Conservation (phyloP, 371 early-diverging fungal genomes). For the Mucor racemosus region DNA sequence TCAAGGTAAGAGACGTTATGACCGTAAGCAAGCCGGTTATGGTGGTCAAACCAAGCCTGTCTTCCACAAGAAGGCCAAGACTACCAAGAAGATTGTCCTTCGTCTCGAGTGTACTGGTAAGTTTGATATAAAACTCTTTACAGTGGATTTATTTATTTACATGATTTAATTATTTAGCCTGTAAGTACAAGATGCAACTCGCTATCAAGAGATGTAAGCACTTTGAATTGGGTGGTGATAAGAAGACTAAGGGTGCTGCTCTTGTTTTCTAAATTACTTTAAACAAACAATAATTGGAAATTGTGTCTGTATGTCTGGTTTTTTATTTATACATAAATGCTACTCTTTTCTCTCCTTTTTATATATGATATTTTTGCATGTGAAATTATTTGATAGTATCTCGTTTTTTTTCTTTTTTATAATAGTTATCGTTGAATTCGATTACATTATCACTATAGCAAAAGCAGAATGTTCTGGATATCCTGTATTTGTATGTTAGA, state of each 20-base stretch:
- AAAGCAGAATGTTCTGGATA: constrained; percentile 11
- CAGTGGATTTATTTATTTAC: too few species aligned
- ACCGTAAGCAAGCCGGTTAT: constrained; percentile 90
- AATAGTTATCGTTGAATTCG: not conserved
- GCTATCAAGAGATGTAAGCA: constrained; percentile 99
- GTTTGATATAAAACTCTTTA: not conserved
- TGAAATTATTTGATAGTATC: not conserved
- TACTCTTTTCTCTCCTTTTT: not conserved
- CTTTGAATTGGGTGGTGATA: constrained; percentile 99
- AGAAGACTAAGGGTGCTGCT: constrained; percentile 86
- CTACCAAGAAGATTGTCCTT: constrained; percentile 99
- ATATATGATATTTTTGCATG: too few species aligned
- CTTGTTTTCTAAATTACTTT: constrained; percentile 68
- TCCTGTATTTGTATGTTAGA: not conserved
- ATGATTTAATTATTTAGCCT: constrained; percentile 51
- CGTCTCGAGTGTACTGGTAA: constrained; percentile 94
- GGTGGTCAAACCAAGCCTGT: constrained; percentile 99
- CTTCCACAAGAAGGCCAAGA: constrained; percentile 95
- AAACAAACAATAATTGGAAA: too few species aligned
- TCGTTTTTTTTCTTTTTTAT: not conserved
- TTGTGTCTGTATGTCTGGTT: not conserved
- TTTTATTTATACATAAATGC: not conserved
- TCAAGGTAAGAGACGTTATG: constrained; percentile 84
- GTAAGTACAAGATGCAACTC: constrained; percentile 97
- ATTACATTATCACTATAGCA: constrained; percentile 8